Evolutionary conservation across 2,329 filamentous ascomycete species (phyloP), one percentile per base, ranked within the genome.

Genomic region (Aspergillus costaricaensis): DNA sequence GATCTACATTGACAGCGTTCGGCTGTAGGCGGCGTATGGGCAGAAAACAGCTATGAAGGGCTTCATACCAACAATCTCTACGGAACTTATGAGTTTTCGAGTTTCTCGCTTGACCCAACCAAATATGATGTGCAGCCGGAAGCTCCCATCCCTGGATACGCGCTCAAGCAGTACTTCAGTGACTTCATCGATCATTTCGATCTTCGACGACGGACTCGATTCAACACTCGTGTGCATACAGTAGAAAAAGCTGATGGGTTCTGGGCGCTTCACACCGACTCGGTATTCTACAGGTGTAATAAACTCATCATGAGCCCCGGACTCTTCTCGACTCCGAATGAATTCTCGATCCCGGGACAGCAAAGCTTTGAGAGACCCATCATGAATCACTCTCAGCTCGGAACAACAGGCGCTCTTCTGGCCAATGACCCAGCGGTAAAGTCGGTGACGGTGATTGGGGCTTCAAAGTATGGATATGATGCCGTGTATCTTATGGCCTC

Each of bases 1-100:
- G 25, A 50, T 30, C 44, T 15, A 27, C 32, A 7, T 9, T 49
- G 51, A 17, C n/a, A 50, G 47, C 27, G 25, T 17, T 27, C 47
- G n/a, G 47, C 47, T 30, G n/a, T 50, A 32, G 58, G 57, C 15
- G 58, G 58, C 15, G 58, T 60, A 36, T 60, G 58, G 58, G 36
- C 52, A 7, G 47, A 48, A 14, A 51, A 52, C 14, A 44, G 32
- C 21, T 56, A 60, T 27, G 44, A 56, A 19, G 53, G 53, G 2
- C 51, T 59, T 2, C 54, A 50, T 9, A 55, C 57, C 19, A 55
- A 59, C 32, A 59, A 55, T 30, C 51, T 55, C n/a, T 14, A 23
- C 21, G 57, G 57, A 14, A 41, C 36, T 2, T 59, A 55, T 36
- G 57, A 59, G 15, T 59, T 55, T 27, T 41, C 51, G 14, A 52